Evolutionary conservation across 345 rosid genomes (phyloP).

Genomic region (Populus deltoides): DNA sequence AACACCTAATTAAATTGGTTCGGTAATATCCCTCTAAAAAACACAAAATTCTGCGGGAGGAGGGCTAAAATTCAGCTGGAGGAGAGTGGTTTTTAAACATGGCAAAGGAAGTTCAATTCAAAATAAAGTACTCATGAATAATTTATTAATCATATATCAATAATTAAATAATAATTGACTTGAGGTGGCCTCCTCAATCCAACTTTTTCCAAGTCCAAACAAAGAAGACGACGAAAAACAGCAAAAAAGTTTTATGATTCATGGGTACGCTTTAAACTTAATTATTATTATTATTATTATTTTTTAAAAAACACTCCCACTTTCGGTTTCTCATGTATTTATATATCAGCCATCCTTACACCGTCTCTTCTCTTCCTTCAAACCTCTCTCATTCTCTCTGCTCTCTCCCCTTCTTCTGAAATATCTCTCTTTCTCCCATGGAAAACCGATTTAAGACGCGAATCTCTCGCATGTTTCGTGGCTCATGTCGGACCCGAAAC

Average conservation of each 20-base stretch:
- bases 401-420: background rate
- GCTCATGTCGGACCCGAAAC: conserved; percentile 63
- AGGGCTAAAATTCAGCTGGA: too few species aligned
- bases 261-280: background rate
- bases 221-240: conserved; percentile 31
- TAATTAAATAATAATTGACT: conserved; percentile 19
- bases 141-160: background rate
- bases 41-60: too few species aligned
- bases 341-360: background rate
- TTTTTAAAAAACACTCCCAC: background rate
- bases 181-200: conserved; percentile 5
- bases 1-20: too few species aligned
- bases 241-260: conserved; percentile 2
- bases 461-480: conserved; percentile 59
- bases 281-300: background rate
- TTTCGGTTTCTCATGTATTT: background rate
- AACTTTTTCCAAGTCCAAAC: conserved; percentile 14
- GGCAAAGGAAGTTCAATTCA: background rate
- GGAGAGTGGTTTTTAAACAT: too few species aligned
- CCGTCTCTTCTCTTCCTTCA: background rate
- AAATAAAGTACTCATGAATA: background rate
- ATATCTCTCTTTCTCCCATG: conserved; percentile 30
- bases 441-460: conserved; percentile 58
- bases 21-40: too few species aligned
- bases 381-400: background rate